phyloP scores from a whole-genome alignment of 2,329 filamentous ascomycete genomes.

The Macroventuria anomochaeta region DNA sequence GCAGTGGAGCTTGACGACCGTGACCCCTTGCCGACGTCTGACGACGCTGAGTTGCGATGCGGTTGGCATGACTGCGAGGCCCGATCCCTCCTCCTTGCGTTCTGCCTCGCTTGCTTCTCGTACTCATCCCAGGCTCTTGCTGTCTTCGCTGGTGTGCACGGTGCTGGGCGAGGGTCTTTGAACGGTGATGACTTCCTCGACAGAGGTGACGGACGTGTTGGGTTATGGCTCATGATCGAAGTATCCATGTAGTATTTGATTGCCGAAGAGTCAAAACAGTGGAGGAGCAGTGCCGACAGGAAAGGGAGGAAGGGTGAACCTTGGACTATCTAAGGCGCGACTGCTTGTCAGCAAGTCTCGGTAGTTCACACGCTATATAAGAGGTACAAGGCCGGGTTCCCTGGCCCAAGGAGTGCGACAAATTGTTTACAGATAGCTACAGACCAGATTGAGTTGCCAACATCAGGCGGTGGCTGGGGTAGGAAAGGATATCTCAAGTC shows the following conservation, averaged over 20 bases:
- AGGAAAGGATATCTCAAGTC: conserved; percentile 6
- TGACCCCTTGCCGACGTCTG: conserved; percentile 25
- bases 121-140: conserved; percentile 46
- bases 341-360: conserved; percentile 38
- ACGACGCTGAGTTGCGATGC: conserved; percentile 28
- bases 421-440: conserved; percentile 40
- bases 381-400: conserved; percentile 35
- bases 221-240: conserved; percentile 26
- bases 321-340: conserved; percentile 26
- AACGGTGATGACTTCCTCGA: conserved; percentile 36
- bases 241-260: conserved; percentile 16
- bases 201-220: conserved; percentile 31
- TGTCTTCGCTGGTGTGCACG: conserved; percentile 36
- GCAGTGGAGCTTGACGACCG: conserved; percentile 15
- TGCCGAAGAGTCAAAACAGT: conserved; percentile 15
- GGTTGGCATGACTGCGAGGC: conserved; percentile 21
- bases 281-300: conserved; percentile 17
- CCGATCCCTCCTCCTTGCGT: conserved; percentile 38
- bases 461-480: conserved; percentile 19
- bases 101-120: conserved; percentile 41
- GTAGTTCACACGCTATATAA: conserved; percentile 42
- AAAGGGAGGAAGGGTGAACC: conserved; percentile 25
- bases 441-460: conserved; percentile 23
- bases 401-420: conserved; percentile 43
- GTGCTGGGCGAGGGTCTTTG: conserved; percentile 37